These are phyloP conservation scores for Yarrowia keelungensis DNA, from an alignment of 805 yeast species.

Conservation along the genomic window DNA sequence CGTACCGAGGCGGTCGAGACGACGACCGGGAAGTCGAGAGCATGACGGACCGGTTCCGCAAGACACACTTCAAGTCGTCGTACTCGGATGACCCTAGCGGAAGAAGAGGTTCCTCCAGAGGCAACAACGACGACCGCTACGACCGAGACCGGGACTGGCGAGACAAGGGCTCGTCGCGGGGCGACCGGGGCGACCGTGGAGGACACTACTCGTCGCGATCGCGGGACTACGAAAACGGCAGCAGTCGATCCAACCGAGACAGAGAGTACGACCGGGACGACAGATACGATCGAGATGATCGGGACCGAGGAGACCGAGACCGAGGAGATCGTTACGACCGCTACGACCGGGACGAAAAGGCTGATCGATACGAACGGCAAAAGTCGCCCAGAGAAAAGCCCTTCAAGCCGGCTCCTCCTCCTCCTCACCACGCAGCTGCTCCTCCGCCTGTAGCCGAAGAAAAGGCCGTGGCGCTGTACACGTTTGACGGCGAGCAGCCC, in stretches of 20 bases:
- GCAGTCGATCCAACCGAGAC: slow-evolving; percentile 11
- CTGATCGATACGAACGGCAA: slow-evolving; percentile 20
- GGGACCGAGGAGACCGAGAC: slow-evolving; percentile 35
- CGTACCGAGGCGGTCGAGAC: slow-evolving; percentile 7
- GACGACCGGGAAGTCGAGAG: slow-evolving; percentile 50
- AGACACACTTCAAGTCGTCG: slow-evolving; percentile 54
- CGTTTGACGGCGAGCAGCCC: slow-evolving; percentile 89
- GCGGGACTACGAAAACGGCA: slow-evolving; percentile 41
- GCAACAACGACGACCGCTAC: slow-evolving; percentile 44
- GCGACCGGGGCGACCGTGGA: slow-evolving; percentile 11
- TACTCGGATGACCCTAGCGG: slow-evolving; percentile 53
- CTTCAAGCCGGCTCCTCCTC: slow-evolving; percentile 39
- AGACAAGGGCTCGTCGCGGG: slow-evolving; percentile 38
- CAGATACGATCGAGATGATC: slow-evolving; percentile 37
- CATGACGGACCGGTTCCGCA: slow-evolving; percentile 46
- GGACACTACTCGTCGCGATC: slow-evolving; percentile 10
- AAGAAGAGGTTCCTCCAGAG: slow-evolving; percentile 55
- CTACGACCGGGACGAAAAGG: slow-evolving; percentile 14
- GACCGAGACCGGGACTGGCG: slow-evolving; percentile 28
- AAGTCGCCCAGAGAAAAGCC: slow-evolving; percentile 23
- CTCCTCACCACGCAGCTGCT: slow-evolving; percentile 35
- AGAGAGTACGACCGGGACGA: slow-evolving; percentile 26
- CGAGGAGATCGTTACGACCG: slow-evolving; percentile 32
- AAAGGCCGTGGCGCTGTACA: slow-evolving; percentile 88
- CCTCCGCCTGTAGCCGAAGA: slow-evolving; percentile 52